Percentiles rank a stretch among this genome's conserved stretches.
Conservation (phyloP, 495 filamentous ascomycete genomes). For the Durotheca rogersii region DNA sequence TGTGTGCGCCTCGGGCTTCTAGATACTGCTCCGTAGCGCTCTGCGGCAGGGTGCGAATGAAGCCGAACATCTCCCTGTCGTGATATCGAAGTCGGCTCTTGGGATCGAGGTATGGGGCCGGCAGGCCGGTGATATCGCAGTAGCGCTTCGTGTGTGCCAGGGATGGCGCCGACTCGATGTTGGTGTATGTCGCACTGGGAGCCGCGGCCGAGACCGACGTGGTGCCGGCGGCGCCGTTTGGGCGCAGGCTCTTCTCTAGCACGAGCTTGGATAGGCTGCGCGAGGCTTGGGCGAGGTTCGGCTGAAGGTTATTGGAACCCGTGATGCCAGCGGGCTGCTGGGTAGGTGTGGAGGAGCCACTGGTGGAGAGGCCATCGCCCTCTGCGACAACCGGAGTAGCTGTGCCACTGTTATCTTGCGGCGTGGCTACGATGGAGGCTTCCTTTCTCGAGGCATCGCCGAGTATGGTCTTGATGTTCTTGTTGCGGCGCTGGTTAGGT, state of each 20-base stretch:
- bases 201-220: slow-evolving; percentile 46
- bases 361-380: slow-evolving; percentile 54
- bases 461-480: slow-evolving; percentile 95
- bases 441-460: slow-evolving; percentile 85
- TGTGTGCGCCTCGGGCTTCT: slow-evolving; percentile 86
- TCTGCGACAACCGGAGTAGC: slow-evolving; percentile 65
- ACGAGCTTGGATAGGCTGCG: slow-evolving; percentile 82
- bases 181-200: slow-evolving; percentile 85
- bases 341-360: slow-evolving; percentile 61
- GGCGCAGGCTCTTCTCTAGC: slow-evolving; percentile 62
- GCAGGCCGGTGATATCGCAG: slow-evolving; percentile 91
- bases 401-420: slow-evolving; percentile 72
- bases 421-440: slow-evolving; percentile 72
- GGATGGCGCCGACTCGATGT: slow-evolving; percentile 88
- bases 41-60: slow-evolving; percentile 72
- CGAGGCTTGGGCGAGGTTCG: slow-evolving; percentile 80
- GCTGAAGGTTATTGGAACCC: slow-evolving; percentile 45
- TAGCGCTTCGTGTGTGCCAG: slow-evolving; percentile 77
- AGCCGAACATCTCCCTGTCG: slow-evolving; percentile 82
- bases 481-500: slow-evolving; percentile 91
- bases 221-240: slow-evolving; percentile 30
- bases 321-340: slow-evolving; percentile 42
- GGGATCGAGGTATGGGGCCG: slow-evolving; percentile 86
- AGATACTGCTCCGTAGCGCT: slow-evolving; percentile 83
- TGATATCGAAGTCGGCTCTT: slow-evolving; percentile 90